A percentile compares a stretch with the other conserved stretches of the same genome.
These are phyloP conservation scores for Kodamaea ohmeri DNA, from an alignment of 1,139 yeast genomes.

Conservation along the genomic window DNA sequence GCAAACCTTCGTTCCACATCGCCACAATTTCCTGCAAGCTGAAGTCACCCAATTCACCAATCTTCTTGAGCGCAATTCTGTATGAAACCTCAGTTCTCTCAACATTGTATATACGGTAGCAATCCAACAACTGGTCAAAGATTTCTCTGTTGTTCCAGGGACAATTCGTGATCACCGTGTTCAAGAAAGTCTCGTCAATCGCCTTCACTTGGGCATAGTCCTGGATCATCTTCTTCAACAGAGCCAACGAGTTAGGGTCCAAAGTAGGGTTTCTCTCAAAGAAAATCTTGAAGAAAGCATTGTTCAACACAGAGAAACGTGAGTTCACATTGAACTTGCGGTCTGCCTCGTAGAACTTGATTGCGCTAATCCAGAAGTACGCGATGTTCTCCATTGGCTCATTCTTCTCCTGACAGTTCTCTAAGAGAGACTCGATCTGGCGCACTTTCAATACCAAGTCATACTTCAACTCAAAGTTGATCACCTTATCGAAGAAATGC, in stretches of 20 bases:
- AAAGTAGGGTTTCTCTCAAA: slow-evolving; percentile 57
- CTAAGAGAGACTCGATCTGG: slow-evolving; percentile 63
- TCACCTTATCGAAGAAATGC: slow-evolving; percentile 70
- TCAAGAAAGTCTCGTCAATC: slow-evolving; percentile 74
- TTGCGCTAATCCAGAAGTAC: slow-evolving; percentile 63
- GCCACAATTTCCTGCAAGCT: slow-evolving; percentile 53
- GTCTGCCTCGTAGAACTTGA: slow-evolving; percentile 51
- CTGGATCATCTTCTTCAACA: slow-evolving; percentile 57
- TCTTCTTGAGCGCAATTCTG: slow-evolving; percentile 73
- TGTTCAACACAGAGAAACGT: slow-evolving; percentile 67
- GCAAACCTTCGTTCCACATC: slow-evolving; percentile 61
- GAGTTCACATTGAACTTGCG: slow-evolving; percentile 41
- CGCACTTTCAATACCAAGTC: slow-evolving; percentile 71
- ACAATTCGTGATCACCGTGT: slow-evolving; percentile 69
- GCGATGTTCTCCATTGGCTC: slow-evolving; percentile 58
- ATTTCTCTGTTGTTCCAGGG: slow-evolving; percentile 68
- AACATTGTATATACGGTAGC: slow-evolving; percentile 59
- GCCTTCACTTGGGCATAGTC: slow-evolving; percentile 56
- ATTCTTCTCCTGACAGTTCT: slow-evolving; percentile 58
- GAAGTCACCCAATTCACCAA: slow-evolving; percentile 58
- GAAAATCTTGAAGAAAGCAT: slow-evolving; percentile 64
- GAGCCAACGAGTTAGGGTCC: slow-evolving; percentile 53
- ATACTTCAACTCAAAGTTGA: slow-evolving; percentile 68
- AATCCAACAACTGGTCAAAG: slow-evolving; percentile 60
- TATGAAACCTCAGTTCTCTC: slow-evolving; percentile 67